Base-by-base conservation (phyloP, 202 grass and related monocot species). In the Dendrocalamus latiflorus region DNA sequence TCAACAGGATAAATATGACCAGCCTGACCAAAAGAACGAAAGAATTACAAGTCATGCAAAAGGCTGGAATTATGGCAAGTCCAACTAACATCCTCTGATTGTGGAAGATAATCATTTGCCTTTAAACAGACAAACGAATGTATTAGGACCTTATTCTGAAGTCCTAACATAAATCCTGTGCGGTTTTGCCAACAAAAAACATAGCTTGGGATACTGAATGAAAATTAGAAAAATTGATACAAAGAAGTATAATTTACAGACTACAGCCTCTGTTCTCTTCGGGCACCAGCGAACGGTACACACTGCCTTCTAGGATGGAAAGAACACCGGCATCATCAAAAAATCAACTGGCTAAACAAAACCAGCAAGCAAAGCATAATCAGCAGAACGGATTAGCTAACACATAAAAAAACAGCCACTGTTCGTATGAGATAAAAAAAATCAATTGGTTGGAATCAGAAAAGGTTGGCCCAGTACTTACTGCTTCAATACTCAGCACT, bases 181-280 rank as follows among this genome's bases (percentile, higher is more conserved):
- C 24, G 9, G 11, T 70, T 59, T 82, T 44, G 48, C 69, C 20
- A 80, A 76, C 59, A 84, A 90, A 80, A 80, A 65, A 38, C 51
- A 65, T 72, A 63, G 37, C 45, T 54, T 71, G 69, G 45, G 54
- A 80, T 41, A 69, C 42, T 65, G 63, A 70, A 83, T 68, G 64
- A 56, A 33, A 36, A 60, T 79, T 70, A 33, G 63, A 41, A 58
- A 79, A 60, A 37, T 30, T 70, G 68, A 17, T 48, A 83, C 83
- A 70, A 47, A 41, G 14, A 76, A 72, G 47, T 88, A 74, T 82
- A 90, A 88, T 93, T 78, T 93, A 93, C 91, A 93, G 81, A 77
- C 62, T 79, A 87, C 72, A 69, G 49, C 67, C 43, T 75, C 74
- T 6, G 17, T 60, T 45, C 77, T 76, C 82, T 74, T 86, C 15